phyloP scores from a whole-genome alignment of 1,284 basidiomycete species.

The Fomitiporia mediterranea region DNA sequence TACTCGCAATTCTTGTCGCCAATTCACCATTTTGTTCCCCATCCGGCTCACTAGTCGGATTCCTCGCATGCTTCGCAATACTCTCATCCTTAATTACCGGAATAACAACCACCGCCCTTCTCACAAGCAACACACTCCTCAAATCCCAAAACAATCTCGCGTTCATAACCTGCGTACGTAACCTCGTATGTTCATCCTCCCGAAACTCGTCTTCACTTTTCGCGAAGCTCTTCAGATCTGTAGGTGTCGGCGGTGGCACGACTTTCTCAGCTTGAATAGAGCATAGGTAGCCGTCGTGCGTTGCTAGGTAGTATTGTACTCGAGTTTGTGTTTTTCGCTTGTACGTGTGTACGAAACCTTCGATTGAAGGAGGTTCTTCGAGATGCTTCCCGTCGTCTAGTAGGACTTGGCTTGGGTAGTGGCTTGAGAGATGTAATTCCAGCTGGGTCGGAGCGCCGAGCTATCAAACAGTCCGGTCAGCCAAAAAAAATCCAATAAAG shows the following conservation, averaged over 20 bases:
- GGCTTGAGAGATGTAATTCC: constrained; percentile 68
- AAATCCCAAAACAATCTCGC: constrained; percentile 68
- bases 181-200: constrained; percentile 54
- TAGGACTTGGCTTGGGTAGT: constrained; percentile 53
- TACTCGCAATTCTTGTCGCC: constrained; percentile 33
- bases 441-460: constrained; percentile 50
- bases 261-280: constrained; percentile 48
- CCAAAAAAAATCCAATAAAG: not conserved
- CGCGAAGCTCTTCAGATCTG: constrained; percentile 30
- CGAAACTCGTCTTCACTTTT: constrained; percentile 35
- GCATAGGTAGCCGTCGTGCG: constrained; percentile 74
- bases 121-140: constrained; percentile 56
- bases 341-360: constrained; percentile 77
- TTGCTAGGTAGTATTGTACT: constrained; percentile 64
- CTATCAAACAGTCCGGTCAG: constrained; percentile 30
- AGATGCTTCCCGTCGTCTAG: constrained; percentile 52
- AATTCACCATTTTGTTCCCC: constrained; percentile 1
- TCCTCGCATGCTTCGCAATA: too few relatives aligned
- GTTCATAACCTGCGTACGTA: constrained; percentile 59
- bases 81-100: constrained; percentile 27
- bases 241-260: constrained; percentile 66
- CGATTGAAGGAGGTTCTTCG: constrained; percentile 69
- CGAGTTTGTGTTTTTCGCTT: constrained; percentile 55
- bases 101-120: constrained; percentile 52
- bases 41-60: constrained; percentile 30